These are phyloP conservation scores for Musa schizocarpa DNA, from an alignment of 176 grass and related monocot species.

Conservation along the genomic window DNA sequence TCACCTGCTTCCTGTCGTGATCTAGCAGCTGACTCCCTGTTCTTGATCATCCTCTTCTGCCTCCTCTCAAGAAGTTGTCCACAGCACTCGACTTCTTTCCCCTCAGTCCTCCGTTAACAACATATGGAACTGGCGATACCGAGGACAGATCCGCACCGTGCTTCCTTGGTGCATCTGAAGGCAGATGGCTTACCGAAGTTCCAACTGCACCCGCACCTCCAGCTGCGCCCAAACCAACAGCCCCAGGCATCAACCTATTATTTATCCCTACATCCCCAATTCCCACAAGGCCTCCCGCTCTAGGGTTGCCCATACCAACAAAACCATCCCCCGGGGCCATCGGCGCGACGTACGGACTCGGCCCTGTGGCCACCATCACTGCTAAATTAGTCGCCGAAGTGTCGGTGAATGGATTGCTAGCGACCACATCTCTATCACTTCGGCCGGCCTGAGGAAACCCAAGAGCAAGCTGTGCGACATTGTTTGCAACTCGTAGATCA, in stretches of 20 bases:
- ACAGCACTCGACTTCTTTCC: slow-evolving; percentile 42
- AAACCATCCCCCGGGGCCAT: background rate
- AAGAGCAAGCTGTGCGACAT: background rate
- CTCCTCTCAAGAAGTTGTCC: slow-evolving; percentile 40
- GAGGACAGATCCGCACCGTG: slow-evolving; percentile 48
- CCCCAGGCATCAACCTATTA: slow-evolving; percentile 34
- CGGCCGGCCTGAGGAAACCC: background rate
- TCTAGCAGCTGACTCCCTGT: slow-evolving; percentile 5
- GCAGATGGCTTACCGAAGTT: slow-evolving; percentile 16
- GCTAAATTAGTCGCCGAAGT: background rate
- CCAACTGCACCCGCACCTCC: slow-evolving; percentile 19
- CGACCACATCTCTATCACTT: background rate
- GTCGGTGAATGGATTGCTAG: slow-evolving; percentile 23
- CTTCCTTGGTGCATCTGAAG: slow-evolving; percentile 32
- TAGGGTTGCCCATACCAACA: background rate
- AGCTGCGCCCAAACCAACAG: slow-evolving; percentile 28
- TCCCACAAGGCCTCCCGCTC: slow-evolving; percentile 24
- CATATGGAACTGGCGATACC: slow-evolving; percentile 40
- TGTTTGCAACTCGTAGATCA: slow-evolving; percentile 17
- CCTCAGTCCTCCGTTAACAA: slow-evolving; percentile 41
- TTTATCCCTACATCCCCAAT: slow-evolving; percentile 31
- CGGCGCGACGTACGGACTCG: background rate
- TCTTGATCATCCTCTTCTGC: slow-evolving; percentile 10
- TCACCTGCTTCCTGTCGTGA: background rate
- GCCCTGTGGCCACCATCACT: background rate